Conservation (phyloP, 441 rosid genomes). For the Codiaeum variegatum region DNA sequence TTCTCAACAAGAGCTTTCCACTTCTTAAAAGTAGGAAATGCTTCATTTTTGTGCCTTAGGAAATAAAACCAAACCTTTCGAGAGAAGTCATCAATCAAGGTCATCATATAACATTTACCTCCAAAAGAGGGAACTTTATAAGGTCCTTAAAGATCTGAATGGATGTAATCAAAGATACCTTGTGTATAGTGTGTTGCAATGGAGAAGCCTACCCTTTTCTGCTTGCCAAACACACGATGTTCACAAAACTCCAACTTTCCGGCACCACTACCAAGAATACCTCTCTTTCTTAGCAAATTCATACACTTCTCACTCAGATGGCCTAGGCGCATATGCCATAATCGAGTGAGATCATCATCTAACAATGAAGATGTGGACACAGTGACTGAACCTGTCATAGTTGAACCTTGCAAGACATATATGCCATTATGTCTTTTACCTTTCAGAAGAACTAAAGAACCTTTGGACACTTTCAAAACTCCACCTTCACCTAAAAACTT, state of each 20-base stretch:
- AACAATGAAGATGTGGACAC: background rate
- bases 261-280: background rate
- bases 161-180: too few relatives aligned
- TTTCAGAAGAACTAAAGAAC: too few relatives aligned
- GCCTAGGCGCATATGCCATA: background rate
- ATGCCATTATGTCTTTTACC: background rate
- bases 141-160: background rate
- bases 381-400: background rate
- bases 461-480: too few relatives aligned
- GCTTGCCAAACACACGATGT: background rate
- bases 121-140: background rate
- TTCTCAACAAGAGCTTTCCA: too few relatives aligned
- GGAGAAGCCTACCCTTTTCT: background rate
- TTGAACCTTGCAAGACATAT: background rate
- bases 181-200: too few relatives aligned
- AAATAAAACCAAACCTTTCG: background rate
- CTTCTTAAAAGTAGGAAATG: too few relatives aligned
- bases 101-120: background rate
- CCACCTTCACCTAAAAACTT: constrained; percentile 1
- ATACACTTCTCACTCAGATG: too few relatives aligned
- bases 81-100: too few relatives aligned
- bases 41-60: too few relatives aligned
- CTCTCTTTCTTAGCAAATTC: background rate
- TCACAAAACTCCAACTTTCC: background rate
- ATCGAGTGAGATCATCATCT: background rate